phyloP scores from a whole-genome alignment of 306 rosid species.

The Pyrus communis region DNA sequence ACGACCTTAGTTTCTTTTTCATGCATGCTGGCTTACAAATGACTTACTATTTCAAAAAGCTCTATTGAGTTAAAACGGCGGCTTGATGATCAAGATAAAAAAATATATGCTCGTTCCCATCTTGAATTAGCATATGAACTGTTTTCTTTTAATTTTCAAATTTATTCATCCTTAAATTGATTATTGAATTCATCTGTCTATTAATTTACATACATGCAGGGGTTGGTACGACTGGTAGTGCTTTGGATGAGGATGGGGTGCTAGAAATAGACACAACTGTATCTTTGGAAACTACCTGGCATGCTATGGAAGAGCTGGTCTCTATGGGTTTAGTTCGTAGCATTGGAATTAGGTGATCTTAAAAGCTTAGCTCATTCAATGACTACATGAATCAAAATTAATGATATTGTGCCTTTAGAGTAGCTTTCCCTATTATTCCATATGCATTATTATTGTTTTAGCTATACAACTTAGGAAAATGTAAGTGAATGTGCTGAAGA shows the following conservation, averaged over 20 bases:
- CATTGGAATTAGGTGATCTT: conserved; percentile 80
- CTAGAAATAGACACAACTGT: conserved; percentile 79
- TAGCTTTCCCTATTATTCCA: not conserved
- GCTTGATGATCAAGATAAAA: not conserved
- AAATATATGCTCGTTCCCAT: not conserved
- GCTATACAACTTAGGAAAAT: not conserved
- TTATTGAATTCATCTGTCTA: not conserved
- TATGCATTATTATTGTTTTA: not conserved
- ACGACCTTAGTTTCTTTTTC: not conserved
- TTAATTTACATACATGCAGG: conserved; percentile 32
- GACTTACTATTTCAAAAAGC: not conserved
- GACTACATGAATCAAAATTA: not conserved
- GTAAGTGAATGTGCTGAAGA: not conserved
- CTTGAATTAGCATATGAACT: not conserved
- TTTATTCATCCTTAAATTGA: not conserved
- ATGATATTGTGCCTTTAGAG: too few species aligned
- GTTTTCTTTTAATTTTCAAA: not conserved
- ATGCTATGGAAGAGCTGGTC: conserved; percentile 81
- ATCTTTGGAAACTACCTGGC: conserved; percentile 92
- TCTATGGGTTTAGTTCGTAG: conserved; percentile 83
- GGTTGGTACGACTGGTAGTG: conserved; percentile 79
- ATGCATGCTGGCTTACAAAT: not conserved
- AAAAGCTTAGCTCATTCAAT: not conserved
- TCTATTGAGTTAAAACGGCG: not conserved
- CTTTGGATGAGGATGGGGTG: conserved; percentile 74